A percentile compares a stretch with the other conserved stretches of the same genome.
phyloP scores from a whole-genome alignment of 768 basidiomycete species.

The Suillus luteus region DNA sequence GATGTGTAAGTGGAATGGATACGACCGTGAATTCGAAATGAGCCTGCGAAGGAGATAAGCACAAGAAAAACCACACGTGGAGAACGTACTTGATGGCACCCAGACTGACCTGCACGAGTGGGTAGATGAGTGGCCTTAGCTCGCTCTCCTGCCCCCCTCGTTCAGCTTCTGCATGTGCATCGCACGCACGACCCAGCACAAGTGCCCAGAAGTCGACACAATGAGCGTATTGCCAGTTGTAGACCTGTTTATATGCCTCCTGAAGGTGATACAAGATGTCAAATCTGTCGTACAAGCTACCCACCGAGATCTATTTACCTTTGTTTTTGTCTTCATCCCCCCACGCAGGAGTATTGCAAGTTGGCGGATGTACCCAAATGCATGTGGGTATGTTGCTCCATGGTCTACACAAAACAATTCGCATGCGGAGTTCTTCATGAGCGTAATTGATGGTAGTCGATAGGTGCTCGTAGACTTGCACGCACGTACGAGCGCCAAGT shows the following conservation, averaged over 20 bases:
- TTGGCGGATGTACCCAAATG: slow-evolving; percentile 94
- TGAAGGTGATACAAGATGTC: slow-evolving; percentile 30
- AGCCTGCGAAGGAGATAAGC: slow-evolving; percentile 51
- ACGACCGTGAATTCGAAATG: slow-evolving; percentile 86
- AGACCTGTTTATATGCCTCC: slow-evolving; percentile 93
- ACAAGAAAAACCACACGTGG: slow-evolving; percentile 3
- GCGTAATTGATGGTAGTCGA: slow-evolving; percentile 86
- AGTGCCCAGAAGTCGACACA: slow-evolving; percentile 95
- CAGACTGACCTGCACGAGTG: slow-evolving; percentile 90
- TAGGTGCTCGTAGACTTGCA: slow-evolving; percentile 85
- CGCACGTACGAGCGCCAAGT: slow-evolving; percentile 81
- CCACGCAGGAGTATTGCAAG: slow-evolving; percentile 91
- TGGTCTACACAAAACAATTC: slow-evolving; percentile 86
- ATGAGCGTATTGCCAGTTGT: slow-evolving; percentile 99
- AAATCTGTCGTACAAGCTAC: neutral
- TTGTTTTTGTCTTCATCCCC: slow-evolving; percentile 86
- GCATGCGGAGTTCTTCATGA: slow-evolving; percentile 98
- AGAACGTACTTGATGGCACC: slow-evolving; percentile 85
- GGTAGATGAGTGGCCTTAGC: slow-evolving; percentile 88
- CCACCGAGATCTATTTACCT: slow-evolving; percentile 46
- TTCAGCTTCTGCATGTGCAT: slow-evolving; percentile 52
- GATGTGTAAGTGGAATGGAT: slow-evolving; percentile 94
- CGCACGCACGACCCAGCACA: slow-evolving; percentile 82
- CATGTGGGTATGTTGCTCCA: slow-evolving; percentile 82
- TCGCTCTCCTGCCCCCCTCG: slow-evolving; percentile 67